Percentiles rank a stretch among this genome's conserved stretches.
These are phyloP conservation scores for Orbilia javanica DNA, from an alignment of 2,329 filamentous ascomycete species.

Conservation along the genomic window DNA sequence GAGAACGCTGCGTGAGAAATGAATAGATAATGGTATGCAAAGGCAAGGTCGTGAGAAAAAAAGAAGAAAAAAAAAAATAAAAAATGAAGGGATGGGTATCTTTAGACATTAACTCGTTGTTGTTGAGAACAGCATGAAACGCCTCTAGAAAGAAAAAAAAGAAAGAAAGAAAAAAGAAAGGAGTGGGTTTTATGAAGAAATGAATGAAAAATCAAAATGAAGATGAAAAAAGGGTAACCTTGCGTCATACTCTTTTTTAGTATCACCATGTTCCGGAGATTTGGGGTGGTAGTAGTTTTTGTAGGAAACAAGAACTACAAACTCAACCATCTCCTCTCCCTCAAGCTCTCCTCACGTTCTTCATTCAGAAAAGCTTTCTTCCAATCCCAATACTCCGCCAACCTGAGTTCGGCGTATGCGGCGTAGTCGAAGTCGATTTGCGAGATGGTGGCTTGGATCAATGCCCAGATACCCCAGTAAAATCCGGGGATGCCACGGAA, in stretches of 20 bases:
- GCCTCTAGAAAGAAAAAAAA: constrained; percentile 32
- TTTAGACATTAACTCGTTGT: constrained; percentile 50
- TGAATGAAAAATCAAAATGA: constrained; percentile 11
- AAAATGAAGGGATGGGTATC: constrained; percentile 35
- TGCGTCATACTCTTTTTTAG: background rate
- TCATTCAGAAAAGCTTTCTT: constrained; percentile 66
- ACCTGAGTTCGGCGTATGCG: constrained; percentile 83
- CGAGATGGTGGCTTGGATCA: constrained; percentile 94
- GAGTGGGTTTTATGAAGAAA: too few species aligned
- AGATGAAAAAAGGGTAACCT: background rate
- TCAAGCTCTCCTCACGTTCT: constrained; percentile 34
- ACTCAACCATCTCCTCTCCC: constrained; percentile 55
- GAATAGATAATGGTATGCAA: background rate
- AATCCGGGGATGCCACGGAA: constrained; percentile 93
- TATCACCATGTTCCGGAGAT: background rate
- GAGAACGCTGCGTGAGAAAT: background rate
- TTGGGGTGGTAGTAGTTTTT: too few species aligned
- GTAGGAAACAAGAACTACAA: too few species aligned
- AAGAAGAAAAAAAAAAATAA: constrained; percentile 1
- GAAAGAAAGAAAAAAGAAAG: background rate
- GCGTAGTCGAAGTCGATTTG: constrained; percentile 98
- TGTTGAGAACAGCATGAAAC: constrained; percentile 57
- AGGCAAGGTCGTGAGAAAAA: background rate
- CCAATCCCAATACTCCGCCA: constrained; percentile 95
- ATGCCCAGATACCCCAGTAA: constrained; percentile 91